phyloP scores from a whole-genome alignment of 2,329 filamentous ascomycete genomes.

The Xylariaceae sp. region DNA sequence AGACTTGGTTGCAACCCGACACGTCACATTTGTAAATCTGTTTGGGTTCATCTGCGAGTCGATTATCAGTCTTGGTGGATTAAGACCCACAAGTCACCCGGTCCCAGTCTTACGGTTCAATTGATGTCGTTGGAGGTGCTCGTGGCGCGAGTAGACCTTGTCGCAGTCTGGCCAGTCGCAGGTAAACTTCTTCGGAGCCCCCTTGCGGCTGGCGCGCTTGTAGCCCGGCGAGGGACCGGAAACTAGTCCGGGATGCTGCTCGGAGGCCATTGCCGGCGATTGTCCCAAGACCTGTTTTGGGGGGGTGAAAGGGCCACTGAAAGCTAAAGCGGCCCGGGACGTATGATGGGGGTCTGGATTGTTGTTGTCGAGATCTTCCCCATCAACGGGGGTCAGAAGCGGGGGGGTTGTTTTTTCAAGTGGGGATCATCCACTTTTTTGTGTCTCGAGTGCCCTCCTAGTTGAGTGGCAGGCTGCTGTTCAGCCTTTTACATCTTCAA shows the following conservation, averaged over 20 bases:
- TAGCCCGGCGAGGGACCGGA: slow-evolving; percentile 27
- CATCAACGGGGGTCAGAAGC: slow-evolving; percentile 11
- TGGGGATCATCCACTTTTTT: slow-evolving; percentile 17
- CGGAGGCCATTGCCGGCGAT: slow-evolving; percentile 28
- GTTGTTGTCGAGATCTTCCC: slow-evolving; percentile 15
- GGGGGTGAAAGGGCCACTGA: slow-evolving; percentile 13
- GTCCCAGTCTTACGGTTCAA: slow-evolving; percentile 61
- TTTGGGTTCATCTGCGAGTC: slow-evolving; percentile 62
- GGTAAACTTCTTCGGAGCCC: slow-evolving; percentile 47
- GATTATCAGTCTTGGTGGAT: slow-evolving; percentile 12
- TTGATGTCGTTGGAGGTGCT: slow-evolving; percentile 77
- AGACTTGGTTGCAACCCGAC: slow-evolving; percentile 66
- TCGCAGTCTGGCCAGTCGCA: slow-evolving; percentile 68
- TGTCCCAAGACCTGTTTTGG: slow-evolving; percentile 20
- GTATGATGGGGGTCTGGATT: slow-evolving; percentile 27
- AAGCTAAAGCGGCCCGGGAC: slow-evolving; percentile 16
- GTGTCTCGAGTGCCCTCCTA: no score
- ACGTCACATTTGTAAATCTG: slow-evolving; percentile 75
- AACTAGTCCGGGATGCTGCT: slow-evolving; percentile 32
- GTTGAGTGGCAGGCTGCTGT: no score
- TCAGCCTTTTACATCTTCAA: no score
- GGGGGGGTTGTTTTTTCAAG: slow-evolving; percentile 19
- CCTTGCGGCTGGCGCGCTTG: slow-evolving; percentile 48
- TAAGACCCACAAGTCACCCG: slow-evolving; percentile 13
- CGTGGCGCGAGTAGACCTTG: slow-evolving; percentile 73